These are phyloP conservation scores for Mycena venus DNA, from an alignment of 768 basidiomycete genomes.

Conservation along the genomic window DNA sequence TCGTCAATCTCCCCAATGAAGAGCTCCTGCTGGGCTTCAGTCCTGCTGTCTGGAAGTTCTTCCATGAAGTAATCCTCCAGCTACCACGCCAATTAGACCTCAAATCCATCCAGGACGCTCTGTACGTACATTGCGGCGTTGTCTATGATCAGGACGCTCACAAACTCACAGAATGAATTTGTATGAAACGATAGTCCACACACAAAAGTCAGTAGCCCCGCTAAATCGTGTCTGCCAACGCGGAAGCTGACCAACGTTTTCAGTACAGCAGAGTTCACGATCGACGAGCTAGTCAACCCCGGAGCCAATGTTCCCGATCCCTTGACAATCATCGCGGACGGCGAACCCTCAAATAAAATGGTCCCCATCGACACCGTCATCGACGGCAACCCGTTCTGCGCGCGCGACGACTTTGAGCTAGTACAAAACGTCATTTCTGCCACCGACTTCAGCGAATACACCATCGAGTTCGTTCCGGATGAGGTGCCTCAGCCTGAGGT, in stretches of 20 bases:
- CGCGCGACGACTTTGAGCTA: not conserved
- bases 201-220: not conserved
- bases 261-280: not conserved
- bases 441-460: constrained; percentile 5
- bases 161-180: not conserved
- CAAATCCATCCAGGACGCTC: not conserved
- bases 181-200: not conserved
- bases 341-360: not conserved
- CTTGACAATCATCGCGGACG: not conserved
- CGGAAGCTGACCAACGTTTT: not conserved
- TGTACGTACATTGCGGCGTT: not conserved
- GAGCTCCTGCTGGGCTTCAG: not conserved
- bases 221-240: not conserved
- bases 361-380: not conserved
- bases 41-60: constrained; percentile 1
- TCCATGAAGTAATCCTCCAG: not conserved
- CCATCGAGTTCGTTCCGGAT: constrained; percentile 13
- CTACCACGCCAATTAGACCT: not conserved
- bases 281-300: constrained; percentile 16
- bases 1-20: not conserved
- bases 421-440: not conserved
- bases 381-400: not conserved
- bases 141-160: not conserved
- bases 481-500: not conserved
- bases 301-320: not conserved